Percentiles rank a stretch among this genome's conserved stretches.
These are phyloP conservation scores for Elongisporangium senticosum DNA, from an alignment of 352 stramenopile genomes.

Conservation along the genomic window DNA sequence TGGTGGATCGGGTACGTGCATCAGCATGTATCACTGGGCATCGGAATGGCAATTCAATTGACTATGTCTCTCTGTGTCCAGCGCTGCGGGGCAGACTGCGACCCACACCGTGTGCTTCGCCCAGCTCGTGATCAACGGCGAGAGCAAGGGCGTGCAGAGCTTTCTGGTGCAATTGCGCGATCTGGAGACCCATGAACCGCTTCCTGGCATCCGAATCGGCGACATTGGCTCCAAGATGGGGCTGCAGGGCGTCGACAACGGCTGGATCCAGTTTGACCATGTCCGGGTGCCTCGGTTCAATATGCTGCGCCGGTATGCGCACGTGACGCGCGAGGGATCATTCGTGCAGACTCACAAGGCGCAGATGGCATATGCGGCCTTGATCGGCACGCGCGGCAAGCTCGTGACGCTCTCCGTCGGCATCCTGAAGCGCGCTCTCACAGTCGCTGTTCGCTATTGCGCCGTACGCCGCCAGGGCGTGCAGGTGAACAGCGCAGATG, in stretches of 20 bases:
- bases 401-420: constrained; percentile 66
- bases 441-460: constrained; percentile 92
- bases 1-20: constrained; percentile 89
- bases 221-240: constrained; percentile 71
- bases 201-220: constrained; percentile 53
- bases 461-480: constrained; percentile 87
- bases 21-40: neutral
- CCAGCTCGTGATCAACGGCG: constrained; percentile 77
- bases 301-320: constrained; percentile 69
- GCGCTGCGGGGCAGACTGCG: constrained; percentile 87
- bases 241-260: constrained; percentile 72
- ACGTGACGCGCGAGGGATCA: constrained; percentile 53
- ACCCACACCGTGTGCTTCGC: constrained; percentile 95
- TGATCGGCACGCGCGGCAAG: constrained; percentile 72
- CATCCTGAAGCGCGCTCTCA: constrained; percentile 88
- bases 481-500: constrained; percentile 41
- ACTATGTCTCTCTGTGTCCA: neutral
- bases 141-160: constrained; percentile 90
- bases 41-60: neutral
- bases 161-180: constrained; percentile 95
- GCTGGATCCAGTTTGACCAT: constrained; percentile 71
- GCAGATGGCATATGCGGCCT: constrained; percentile 63
- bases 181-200: constrained; percentile 49
- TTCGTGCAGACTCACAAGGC: constrained; percentile 63
- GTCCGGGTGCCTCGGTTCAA: constrained; percentile 68